These are phyloP conservation scores for Mucor irregularis DNA, from an alignment of 371 early-diverging fungal species.

Conservation along the genomic window DNA sequence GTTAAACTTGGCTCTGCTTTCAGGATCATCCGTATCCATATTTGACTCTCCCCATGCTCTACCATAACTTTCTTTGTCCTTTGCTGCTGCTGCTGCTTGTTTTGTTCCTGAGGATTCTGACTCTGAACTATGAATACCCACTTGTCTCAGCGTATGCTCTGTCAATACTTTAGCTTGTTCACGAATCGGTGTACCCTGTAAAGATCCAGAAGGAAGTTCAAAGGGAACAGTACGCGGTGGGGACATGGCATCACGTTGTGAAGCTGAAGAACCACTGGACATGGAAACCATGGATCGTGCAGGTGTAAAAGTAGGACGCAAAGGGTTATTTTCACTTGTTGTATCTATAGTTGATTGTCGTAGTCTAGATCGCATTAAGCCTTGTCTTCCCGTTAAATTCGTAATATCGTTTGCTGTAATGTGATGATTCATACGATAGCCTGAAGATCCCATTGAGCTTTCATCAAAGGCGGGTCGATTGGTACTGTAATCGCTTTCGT, in stretches of 20 bases:
- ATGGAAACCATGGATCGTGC: too few relatives aligned
- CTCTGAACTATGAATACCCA: slow-evolving; percentile 17
- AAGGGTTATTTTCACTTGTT: too few relatives aligned
- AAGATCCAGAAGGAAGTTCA: slow-evolving; percentile 17
- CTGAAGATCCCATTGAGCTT: too few relatives aligned
- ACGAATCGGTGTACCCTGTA: slow-evolving; percentile 36
- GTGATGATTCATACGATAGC: too few relatives aligned
- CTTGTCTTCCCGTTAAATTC: too few relatives aligned
- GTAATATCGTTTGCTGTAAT: too few relatives aligned
- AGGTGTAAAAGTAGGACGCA: too few relatives aligned
- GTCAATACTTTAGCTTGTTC: slow-evolving; percentile 37
- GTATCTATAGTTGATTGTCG: too few relatives aligned
- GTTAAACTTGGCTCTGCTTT: not conserved
- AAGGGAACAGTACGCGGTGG: slow-evolving; percentile 48
- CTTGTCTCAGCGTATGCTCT: slow-evolving; percentile 25
- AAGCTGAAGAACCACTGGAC: not conserved
- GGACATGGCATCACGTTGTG: slow-evolving; percentile 11
- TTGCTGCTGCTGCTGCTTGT: not conserved
- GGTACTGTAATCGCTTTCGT: too few relatives aligned
- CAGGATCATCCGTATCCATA: slow-evolving; percentile 9
- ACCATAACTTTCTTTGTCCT: not conserved
- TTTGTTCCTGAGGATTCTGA: not conserved
- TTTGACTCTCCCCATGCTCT: not conserved
- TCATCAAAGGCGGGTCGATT: too few relatives aligned
- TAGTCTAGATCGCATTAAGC: too few relatives aligned